Percentiles rank a stretch among this genome's conserved stretches.
These are phyloP conservation scores for Epicoccum sorghinum DNA, from an alignment of 2,329 filamentous ascomycete genomes.

Conservation along the genomic window DNA sequence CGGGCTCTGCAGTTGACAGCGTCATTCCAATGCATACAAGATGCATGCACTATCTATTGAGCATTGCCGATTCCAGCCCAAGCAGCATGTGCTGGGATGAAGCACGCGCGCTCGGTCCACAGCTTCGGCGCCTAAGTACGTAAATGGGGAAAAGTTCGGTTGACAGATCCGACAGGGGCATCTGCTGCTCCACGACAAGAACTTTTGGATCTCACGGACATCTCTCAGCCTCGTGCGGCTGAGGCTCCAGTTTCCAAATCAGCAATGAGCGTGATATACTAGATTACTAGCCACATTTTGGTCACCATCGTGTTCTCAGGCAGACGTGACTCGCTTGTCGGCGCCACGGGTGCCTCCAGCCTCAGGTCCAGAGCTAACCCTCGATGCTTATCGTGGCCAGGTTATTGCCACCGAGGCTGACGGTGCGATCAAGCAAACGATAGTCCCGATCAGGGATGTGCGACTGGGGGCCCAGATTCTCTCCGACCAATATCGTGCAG, in stretches of 20 bases:
- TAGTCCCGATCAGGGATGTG: background rate
- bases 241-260: constrained; percentile 2
- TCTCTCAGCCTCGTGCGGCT: background rate
- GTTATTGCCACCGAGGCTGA: constrained; percentile 1
- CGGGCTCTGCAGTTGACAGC: background rate
- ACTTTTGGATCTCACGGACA: constrained; percentile 1
- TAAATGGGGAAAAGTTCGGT: background rate
- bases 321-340: constrained; percentile 4
- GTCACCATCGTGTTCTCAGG: background rate
- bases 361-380: background rate
- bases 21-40: background rate
- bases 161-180: background rate
- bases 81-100: background rate
- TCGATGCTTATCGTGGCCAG: background rate
- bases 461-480: background rate
- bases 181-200: background rate
- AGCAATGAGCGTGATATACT: background rate
- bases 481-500: background rate
- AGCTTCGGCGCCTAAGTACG: constrained; percentile 2
- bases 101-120: background rate
- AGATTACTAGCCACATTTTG: constrained; percentile 3
- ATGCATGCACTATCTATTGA: constrained; percentile 2
- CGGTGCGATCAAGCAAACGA: background rate
- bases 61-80: background rate
- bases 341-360: background rate